Conservation (phyloP, 768 basidiomycete species). For the Candolleomyces efflorescens region DNA sequence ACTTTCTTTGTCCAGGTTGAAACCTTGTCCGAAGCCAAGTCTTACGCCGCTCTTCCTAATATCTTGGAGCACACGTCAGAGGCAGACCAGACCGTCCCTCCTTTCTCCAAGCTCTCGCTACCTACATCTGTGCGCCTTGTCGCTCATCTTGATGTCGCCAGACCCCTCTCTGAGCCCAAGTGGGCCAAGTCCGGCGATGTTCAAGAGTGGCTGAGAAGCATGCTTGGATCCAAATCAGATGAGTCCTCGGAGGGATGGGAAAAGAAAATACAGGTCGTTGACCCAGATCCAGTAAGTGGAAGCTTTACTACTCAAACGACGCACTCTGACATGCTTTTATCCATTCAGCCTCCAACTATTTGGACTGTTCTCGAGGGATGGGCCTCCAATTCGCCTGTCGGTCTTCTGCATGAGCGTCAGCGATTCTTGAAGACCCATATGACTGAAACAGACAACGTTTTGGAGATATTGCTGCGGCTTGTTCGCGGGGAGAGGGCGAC, state of each 20-base stretch:
- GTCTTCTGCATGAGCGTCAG: constrained; percentile 70
- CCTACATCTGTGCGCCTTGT: constrained; percentile 60
- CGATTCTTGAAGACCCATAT: constrained; percentile 89
- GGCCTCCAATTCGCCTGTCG: constrained; percentile 81
- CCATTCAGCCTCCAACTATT: constrained; percentile 78
- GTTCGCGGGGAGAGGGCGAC: constrained; percentile 86
- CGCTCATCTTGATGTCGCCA: constrained; percentile 79
- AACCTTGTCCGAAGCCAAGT: constrained; percentile 66
- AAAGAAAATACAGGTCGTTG: constrained; percentile 85
- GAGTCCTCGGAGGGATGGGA: constrained; percentile 91
- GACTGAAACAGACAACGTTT: constrained; percentile 78
- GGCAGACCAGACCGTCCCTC: constrained; percentile 65
- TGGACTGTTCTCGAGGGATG: constrained; percentile 88
- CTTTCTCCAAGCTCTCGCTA: constrained; percentile 53
- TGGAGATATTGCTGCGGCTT: constrained; percentile 90
- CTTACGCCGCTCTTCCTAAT: constrained; percentile 58
- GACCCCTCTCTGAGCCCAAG: constrained; percentile 91
- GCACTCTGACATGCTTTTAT: constrained; percentile 2
- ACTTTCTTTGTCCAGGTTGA: constrained; percentile 55
- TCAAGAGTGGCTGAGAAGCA: constrained; percentile 88
- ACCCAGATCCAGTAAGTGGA: constrained; percentile 87
- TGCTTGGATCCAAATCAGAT: constrained; percentile 72
- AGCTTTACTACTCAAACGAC: neutral
- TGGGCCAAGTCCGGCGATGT: constrained; percentile 96
- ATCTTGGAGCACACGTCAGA: constrained; percentile 35